phyloP scores from a whole-genome alignment of 176 grass and related monocot species.

The Pontederia crassipes region DNA sequence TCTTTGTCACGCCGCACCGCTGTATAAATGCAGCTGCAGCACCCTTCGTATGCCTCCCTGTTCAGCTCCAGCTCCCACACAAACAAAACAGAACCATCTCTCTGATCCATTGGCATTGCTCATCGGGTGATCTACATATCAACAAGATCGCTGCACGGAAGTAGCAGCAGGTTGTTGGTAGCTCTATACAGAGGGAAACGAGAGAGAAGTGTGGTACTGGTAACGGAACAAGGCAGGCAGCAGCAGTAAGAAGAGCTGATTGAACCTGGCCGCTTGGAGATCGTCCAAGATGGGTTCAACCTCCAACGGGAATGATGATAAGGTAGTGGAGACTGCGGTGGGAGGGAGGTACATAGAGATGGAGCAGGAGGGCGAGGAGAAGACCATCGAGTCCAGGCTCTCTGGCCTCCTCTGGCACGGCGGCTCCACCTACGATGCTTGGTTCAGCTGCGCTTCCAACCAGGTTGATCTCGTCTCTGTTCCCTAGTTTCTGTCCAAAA shows the following conservation, averaged over 20 bases:
- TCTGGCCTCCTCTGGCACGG: conserved; percentile 93
- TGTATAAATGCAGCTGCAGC: conserved; percentile 13
- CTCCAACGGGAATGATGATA: conserved; percentile 49
- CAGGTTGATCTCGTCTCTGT: conserved; percentile 31
- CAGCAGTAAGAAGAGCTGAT: not conserved
- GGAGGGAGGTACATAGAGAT: conserved; percentile 80
- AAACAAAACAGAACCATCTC: conserved; percentile 19
- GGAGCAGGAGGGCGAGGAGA: conserved; percentile 50
- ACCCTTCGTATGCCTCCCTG: conserved; percentile 1
- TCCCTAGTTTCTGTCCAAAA: not conserved
- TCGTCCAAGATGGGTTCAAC: conserved; percentile 33
- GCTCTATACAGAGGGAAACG: not conserved
- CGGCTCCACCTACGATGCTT: conserved; percentile 92
- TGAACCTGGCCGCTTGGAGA: not conserved
- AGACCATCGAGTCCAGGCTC: conserved; percentile 53
- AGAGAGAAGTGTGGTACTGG: not conserved
- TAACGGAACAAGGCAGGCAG: not conserved
- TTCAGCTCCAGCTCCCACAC: not conserved
- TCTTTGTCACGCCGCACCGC: conserved; percentile 24
- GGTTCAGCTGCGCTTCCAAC: conserved; percentile 99
- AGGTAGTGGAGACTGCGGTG: conserved; percentile 60
- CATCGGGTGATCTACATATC: not conserved
- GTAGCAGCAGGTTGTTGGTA: not conserved
- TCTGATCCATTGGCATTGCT: not conserved
- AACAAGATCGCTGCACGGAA: too few species aligned